phyloP scores from a whole-genome alignment of 78 protist genomes.

The Tieghemostelium lacteum region DNA sequence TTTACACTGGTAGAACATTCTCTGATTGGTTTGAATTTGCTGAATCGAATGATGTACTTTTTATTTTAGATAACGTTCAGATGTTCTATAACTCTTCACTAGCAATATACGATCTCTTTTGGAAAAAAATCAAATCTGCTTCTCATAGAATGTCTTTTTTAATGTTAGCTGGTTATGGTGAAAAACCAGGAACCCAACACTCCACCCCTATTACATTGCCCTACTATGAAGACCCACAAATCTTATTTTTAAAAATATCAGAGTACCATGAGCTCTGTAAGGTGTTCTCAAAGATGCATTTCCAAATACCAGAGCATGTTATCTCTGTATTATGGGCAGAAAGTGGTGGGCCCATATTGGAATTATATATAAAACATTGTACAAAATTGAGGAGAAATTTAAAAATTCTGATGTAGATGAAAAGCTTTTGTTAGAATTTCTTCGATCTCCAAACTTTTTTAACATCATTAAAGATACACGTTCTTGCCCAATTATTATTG shows the following conservation, averaged over 20 bases:
- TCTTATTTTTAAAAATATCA: neutral
- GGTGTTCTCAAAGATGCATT: neutral
- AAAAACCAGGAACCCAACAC: neutral
- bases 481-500: neutral
- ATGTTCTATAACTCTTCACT: neutral
- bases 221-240: neutral
- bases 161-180: neutral
- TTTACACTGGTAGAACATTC: neutral
- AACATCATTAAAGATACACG: neutral
- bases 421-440: too few relatives aligned
- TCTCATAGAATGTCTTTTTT: neutral
- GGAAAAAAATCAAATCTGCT: neutral
- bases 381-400: neutral
- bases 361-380: neutral
- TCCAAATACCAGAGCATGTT: neutral
- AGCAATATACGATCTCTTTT: neutral
- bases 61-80: neutral
- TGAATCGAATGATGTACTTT: neutral
- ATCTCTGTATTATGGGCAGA: neutral
- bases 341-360: neutral
- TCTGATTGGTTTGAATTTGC: neutral
- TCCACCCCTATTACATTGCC: neutral
- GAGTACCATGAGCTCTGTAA: neutral
- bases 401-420: neutral
- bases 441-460: neutral